phyloP scores from a whole-genome alignment of 371 early-diverging fungal genomes.

The Mucor irregularis region DNA sequence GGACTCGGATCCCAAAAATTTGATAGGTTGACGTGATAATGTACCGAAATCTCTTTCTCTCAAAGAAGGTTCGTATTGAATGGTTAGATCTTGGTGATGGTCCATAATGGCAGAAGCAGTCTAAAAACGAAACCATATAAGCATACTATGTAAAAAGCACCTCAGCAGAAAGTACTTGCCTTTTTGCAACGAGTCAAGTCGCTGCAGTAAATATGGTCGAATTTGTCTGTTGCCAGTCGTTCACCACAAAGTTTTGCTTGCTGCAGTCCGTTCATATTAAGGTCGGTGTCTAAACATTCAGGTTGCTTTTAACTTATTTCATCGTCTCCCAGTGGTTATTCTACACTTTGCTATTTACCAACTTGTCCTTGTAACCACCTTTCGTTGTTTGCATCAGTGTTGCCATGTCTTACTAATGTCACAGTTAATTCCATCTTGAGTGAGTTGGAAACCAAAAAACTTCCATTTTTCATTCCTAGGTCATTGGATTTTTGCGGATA shows the following conservation, averaged over 20 bases:
- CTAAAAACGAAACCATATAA: constrained; percentile 6
- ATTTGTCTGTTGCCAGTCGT: constrained; percentile 21
- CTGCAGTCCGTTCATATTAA: constrained; percentile 30
- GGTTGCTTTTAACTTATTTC: neutral
- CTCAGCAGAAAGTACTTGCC: constrained; percentile 14
- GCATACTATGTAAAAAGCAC: neutral
- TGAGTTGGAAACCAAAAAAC: too few relatives aligned
- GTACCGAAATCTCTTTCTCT: constrained; percentile 43
- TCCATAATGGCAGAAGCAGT: constrained; percentile 28
- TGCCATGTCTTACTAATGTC: constrained; percentile 48
- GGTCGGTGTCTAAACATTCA: constrained; percentile 28
- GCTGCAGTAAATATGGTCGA: constrained; percentile 38
- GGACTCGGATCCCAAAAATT: constrained; percentile 7
- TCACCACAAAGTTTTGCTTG: constrained; percentile 39
- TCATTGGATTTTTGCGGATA: too few relatives aligned
- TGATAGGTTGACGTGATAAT: constrained; percentile 24
- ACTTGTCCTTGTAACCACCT: constrained; percentile 45
- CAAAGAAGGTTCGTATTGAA: constrained; percentile 15
- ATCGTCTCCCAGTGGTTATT: too few relatives aligned
- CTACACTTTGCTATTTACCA: too few relatives aligned
- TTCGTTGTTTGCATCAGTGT: constrained; percentile 47
- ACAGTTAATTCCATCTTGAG: constrained; percentile 18
- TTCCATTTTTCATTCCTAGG: too few relatives aligned
- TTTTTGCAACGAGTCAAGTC: constrained; percentile 42
- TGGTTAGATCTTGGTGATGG: constrained; percentile 18